Conservation (phyloP, 225 moss, liverwort and hornwort species). For the Pleurozium schreberi region DNA sequence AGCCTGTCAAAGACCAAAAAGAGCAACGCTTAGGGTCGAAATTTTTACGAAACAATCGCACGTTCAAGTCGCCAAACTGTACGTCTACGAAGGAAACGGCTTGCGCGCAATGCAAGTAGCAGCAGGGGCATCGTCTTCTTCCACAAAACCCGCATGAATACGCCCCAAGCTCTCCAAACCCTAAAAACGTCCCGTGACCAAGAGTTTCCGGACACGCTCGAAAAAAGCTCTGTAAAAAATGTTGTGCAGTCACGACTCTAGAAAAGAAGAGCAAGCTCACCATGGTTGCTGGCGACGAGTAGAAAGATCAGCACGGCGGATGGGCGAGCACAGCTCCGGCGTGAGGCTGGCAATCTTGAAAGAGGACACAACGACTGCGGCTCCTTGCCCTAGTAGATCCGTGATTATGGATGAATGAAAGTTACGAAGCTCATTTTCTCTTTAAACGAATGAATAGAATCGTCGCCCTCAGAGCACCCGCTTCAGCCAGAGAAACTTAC, state of each 20-base stretch:
- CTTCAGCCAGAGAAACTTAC: too few species aligned
- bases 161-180: not conserved
- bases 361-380: not conserved
- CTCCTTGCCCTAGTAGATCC: constrained; percentile 16
- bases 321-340: not conserved
- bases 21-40: not conserved
- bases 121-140: not conserved
- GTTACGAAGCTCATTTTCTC: not conserved
- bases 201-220: not conserved
- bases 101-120: not conserved
- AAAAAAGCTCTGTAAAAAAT: not conserved
- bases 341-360: not conserved
- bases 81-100: not conserved
- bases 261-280: not conserved
- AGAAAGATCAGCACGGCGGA: not conserved
- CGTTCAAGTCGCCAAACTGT: not conserved
- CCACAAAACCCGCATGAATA: not conserved
- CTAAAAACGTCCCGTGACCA: not conserved
- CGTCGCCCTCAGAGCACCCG: not conserved
- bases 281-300: not conserved
- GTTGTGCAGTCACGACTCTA: not conserved
- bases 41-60: not conserved
- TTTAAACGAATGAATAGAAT: not conserved
- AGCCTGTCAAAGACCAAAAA: constrained; percentile 24
- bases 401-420: not conserved